Conservation (phyloP, 139 green algal genomes). For the Chlamydomonas schloesseri region DNA sequence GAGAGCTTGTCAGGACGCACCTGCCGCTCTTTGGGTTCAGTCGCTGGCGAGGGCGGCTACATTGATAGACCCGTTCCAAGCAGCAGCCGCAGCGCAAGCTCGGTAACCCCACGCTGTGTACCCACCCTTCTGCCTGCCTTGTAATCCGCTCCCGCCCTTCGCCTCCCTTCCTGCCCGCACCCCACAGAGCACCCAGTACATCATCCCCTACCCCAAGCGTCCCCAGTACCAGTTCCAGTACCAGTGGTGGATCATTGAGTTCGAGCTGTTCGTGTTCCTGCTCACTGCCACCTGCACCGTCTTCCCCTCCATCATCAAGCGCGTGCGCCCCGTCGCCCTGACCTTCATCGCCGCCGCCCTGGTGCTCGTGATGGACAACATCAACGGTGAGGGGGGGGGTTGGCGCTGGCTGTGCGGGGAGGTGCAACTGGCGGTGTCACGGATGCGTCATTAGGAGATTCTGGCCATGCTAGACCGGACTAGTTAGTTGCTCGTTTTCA, state of each 20-base stretch:
- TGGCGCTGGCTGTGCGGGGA: no score
- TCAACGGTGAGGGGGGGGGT: slow-evolving; percentile 45
- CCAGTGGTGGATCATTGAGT: slow-evolving; percentile 54
- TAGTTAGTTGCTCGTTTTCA: no score
- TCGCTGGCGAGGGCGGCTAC: no score
- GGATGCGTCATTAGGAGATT: no score
- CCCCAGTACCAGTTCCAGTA: slow-evolving; percentile 54
- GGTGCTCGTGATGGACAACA: slow-evolving; percentile 50
- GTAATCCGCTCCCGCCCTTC: not conserved
- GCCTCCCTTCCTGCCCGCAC: not conserved
- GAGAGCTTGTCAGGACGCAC: no score
- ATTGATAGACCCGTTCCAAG: no score
- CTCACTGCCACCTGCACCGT: slow-evolving; percentile 21
- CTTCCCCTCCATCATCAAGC: slow-evolving; percentile 45
- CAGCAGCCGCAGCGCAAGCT: no score
- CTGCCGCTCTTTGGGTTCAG: no score
- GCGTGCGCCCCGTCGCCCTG: slow-evolving; percentile 32
- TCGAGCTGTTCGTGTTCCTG: slow-evolving; percentile 42
- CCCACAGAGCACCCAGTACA: slow-evolving; percentile 23
- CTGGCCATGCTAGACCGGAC: no score
- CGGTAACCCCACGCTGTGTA: not conserved
- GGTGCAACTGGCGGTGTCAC: no score
- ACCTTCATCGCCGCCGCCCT: slow-evolving; percentile 34
- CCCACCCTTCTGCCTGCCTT: not conserved
- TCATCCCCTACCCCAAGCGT: slow-evolving; percentile 42